phyloP scores from a whole-genome alignment of 2,329 filamentous ascomycete species.

The Cordyceps farinosa region DNA sequence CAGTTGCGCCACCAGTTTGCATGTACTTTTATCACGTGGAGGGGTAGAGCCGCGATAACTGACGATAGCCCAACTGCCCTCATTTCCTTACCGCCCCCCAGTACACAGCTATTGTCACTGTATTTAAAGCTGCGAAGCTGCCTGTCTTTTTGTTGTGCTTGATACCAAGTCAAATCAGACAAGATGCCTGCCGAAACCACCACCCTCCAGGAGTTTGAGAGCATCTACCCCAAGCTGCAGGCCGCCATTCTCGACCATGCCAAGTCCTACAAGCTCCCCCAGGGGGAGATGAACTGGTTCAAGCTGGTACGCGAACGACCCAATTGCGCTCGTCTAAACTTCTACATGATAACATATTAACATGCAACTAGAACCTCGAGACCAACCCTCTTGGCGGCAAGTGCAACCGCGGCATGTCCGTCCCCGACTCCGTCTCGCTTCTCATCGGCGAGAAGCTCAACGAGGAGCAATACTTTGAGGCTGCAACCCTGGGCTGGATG shows the following conservation, averaged over 20 bases:
- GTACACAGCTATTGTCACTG: not conserved
- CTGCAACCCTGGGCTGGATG: slow-evolving; percentile 91
- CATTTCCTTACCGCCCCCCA: slow-evolving; percentile 15
- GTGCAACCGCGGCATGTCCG: slow-evolving; percentile 98
- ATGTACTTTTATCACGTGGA: slow-evolving; percentile 17
- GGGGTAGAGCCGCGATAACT: slow-evolving; percentile 1
- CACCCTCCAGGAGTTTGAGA: slow-evolving; percentile 82
- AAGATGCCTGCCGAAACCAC: slow-evolving; percentile 56
- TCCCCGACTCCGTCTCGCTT: slow-evolving; percentile 83
- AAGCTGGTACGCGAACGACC: slow-evolving; percentile 59
- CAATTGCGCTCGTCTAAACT: not conserved
- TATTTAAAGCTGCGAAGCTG: slow-evolving; percentile 5
- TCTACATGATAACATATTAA: not conserved
- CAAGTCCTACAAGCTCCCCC: slow-evolving; percentile 76
- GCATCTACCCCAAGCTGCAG: slow-evolving; percentile 81
- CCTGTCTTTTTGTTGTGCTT: not conserved
- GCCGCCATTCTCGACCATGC: slow-evolving; percentile 77
- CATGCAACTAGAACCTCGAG: slow-evolving; percentile 63
- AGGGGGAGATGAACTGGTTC: slow-evolving; percentile 81
- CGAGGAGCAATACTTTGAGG: slow-evolving; percentile 81
- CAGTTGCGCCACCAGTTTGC: not conserved
- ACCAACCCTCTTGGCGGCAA: slow-evolving; percentile 91
- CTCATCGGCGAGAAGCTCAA: slow-evolving; percentile 69
- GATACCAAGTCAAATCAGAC: slow-evolving; percentile 5
- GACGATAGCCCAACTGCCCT: slow-evolving; percentile 7